phyloP scores from a whole-genome alignment of 139 green algal species.

The Closterium sp. region DNA sequence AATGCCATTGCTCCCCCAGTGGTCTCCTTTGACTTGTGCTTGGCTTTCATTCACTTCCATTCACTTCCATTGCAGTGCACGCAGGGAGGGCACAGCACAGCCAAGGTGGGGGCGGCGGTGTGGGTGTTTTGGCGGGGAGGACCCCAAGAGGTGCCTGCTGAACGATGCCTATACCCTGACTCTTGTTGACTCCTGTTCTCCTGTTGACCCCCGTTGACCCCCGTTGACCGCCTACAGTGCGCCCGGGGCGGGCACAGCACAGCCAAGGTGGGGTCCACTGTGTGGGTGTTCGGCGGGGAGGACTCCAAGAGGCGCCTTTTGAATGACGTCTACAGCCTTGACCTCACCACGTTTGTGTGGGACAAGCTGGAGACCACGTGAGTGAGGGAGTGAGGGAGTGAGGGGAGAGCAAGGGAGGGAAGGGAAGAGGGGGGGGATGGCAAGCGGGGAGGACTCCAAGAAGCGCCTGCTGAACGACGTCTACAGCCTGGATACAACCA shows the following conservation, averaged over 20 bases:
- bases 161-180: conserved; percentile 50
- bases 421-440: conserved; percentile 52
- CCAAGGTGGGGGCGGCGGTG: conserved; percentile 59
- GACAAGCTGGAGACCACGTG: not conserved
- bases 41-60: no score
- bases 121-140: conserved; percentile 54
- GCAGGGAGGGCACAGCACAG: conserved; percentile 73
- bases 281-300: conserved; percentile 57
- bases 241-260: conserved; percentile 75
- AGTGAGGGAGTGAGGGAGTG: not conserved
- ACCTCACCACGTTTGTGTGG: conserved; percentile 53
- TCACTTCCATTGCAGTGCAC: conserved; percentile 22
- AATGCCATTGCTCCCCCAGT: no score
- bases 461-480: conserved; percentile 45
- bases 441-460: conserved; percentile 51
- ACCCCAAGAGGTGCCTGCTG: conserved; percentile 20
- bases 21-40: not conserved
- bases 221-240: not conserved
- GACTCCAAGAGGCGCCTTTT: conserved; percentile 26
- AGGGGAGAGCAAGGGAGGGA: conserved; percentile 50
- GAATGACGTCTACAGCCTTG: conserved; percentile 50
- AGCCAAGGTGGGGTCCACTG: conserved; percentile 57
- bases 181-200: not conserved
- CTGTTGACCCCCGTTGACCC: not conserved
- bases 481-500: conserved; percentile 45